A percentile compares a stretch with the other conserved stretches of the same genome.
Conservation (phyloP, 257 asterid species). For the Lycium ferocissimum region DNA sequence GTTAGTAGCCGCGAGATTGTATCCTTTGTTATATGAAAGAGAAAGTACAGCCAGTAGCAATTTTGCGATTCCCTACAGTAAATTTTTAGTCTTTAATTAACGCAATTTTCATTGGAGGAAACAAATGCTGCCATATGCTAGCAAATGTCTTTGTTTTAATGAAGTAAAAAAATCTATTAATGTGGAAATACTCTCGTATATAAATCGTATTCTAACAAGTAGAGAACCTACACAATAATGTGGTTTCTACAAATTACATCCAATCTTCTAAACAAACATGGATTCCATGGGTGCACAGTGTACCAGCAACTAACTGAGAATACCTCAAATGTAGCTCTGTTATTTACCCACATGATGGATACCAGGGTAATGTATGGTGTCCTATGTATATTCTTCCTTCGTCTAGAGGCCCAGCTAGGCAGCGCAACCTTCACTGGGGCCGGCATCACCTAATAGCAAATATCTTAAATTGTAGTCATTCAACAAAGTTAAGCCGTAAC, state of each 20-base stretch:
- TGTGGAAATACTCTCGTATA: neutral
- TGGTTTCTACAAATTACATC: neutral
- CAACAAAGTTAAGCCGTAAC: neutral
- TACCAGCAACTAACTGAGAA: neutral
- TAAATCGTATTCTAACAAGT: neutral
- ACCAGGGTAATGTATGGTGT: neutral
- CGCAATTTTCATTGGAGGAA: neutral
- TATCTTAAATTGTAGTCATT: neutral
- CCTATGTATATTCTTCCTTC: neutral
- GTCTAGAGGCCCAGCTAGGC: neutral
- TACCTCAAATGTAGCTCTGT: neutral
- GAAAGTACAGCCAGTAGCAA: neutral
- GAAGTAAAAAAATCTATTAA: neutral
- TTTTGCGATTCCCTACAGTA: neutral
- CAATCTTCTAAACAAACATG: neutral
- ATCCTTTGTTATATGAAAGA: neutral
- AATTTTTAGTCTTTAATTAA: neutral
- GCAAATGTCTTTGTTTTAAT: neutral
- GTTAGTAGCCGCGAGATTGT: neutral
- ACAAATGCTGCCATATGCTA: neutral
- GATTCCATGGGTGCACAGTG: neutral
- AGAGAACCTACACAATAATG: neutral
- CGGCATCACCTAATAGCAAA: neutral
- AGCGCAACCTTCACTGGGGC: neutral
- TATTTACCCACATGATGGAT: neutral